Base-by-base conservation (phyloP, 2,329 filamentous ascomycete genomes). In the Diaporthe sp. region DNA sequence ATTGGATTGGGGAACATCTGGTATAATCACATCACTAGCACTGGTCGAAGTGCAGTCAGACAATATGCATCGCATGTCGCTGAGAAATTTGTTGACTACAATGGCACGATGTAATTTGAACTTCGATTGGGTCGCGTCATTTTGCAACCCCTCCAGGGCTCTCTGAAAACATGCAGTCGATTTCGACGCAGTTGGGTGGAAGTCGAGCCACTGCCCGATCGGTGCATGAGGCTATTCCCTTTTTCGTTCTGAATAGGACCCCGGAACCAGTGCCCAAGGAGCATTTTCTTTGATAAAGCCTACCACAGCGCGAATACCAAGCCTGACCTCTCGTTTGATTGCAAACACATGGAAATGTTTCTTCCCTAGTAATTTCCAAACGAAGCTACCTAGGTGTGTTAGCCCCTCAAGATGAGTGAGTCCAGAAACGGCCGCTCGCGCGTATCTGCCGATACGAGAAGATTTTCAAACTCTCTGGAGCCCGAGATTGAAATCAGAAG, bases 231-330 rank as follows among this genome's bases (percentile, higher is more conserved):
- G 61, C 75, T 73, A 76, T 75, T 53, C 75, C 75, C 61, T 28
- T 73, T 77, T 77, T 31, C 71, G 73, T 51, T 31, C 51, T 77
- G 68, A 77, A 77, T 77, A 77, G 57, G 28, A 42, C 0, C 49
- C 73, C 67, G 61, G 55, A 71, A 71, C 39, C 49, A 72, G 70
- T 57, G 20, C 20, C 17, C 47, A 10, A 55, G 47, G 15, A 37
- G 12, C 8, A 25, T 31, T 44, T 25, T 53, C 31, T n/a, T 55
- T 65, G 25, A 53, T 5, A 12, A 3, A 20, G 9, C 7, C 8
- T 13, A 53, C 28, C 20, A 58, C 28, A 34, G n/a, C 28, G 4
- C n/a, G 34, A 22, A 22, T 53, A 17, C 25, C 12, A 8, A 44
- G 34, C 1, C 22, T 25, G n/a, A 13, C 9, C 31, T 31, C 31